Base-by-base conservation (phyloP, 345 rosid genomes). In the Anacardium occidentale region DNA sequence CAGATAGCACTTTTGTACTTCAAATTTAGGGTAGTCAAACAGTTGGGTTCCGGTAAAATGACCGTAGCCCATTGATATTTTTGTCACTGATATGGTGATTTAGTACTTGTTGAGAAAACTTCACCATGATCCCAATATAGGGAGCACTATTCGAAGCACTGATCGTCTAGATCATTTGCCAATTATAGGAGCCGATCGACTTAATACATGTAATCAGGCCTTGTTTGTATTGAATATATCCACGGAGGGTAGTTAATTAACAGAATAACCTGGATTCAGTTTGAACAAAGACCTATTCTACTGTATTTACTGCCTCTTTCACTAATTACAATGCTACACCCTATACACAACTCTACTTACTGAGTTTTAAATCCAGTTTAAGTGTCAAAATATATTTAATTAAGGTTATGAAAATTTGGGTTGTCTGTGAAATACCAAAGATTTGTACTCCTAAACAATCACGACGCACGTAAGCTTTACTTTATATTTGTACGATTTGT, bases 311-410 rank as follows among this genome's bases (percentile, higher is more conserved):
- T 68, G 53, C 53, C 53, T 8, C 51, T 82, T 80, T 83, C 88
- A 79, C 95, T 82, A 79, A 86, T 88, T 81, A 83, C 92, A 81
- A 86, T 86, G 90, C 92, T 90, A 85, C 75, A 8, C 57, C 73
- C 84, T 71, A 78, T 51, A 70, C 50, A 32, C 32, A 47, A 63
- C 15, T 37, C 40, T 29, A 59, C 42, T 64, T 73, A 60, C 26
- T 47, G 3, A 57, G 53, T 17, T 56, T 42, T 48, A 50, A 68
- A 22, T 11, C 21, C 13, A 13, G 22, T 13, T 12, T 47, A 21
- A 40, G 15, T 55, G 8, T 69, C 9, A 69, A 42, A 14, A 47
- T 29, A 29, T 29, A 3, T 69, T 44, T 18, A 55, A 40, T 40
- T 56, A 55, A 69, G 53, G 37, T 70, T 45, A 64, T 70, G 56